Evolutionary conservation across 495 filamentous ascomycete species (phyloP).

Genomic region (Cenococcum geophilum): DNA sequence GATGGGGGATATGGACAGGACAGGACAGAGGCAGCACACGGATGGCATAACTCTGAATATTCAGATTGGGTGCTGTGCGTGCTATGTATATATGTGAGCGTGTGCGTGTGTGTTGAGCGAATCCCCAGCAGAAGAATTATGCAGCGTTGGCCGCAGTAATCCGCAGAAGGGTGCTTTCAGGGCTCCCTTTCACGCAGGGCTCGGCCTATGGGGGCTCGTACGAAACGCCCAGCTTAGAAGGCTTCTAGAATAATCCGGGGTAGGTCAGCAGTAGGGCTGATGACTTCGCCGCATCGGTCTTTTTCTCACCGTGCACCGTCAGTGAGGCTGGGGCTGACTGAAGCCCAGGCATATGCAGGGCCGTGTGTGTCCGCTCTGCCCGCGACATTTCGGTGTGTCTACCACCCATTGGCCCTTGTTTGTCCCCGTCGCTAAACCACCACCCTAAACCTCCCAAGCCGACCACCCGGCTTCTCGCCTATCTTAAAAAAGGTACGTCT

Average conservation of each 20-base stretch:
- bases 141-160: too few relatives aligned
- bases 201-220: constrained; percentile 4
- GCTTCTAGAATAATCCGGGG: constrained; percentile 4
- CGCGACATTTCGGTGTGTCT: background rate
- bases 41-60: too few relatives aligned
- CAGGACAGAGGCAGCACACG: too few relatives aligned
- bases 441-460: too few relatives aligned
- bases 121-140: too few relatives aligned
- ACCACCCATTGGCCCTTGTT: background rate
- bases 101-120: too few relatives aligned
- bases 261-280: constrained; percentile 5
- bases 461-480: background rate
- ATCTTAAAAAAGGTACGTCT: constrained; percentile 5
- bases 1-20: too few relatives aligned
- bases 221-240: background rate
- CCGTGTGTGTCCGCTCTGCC: background rate
- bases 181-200: background rate
- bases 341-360: background rate
- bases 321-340: constrained; percentile 1
- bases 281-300: background rate
- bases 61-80: too few relatives aligned
- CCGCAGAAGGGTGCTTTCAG: too few relatives aligned
- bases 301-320: background rate
- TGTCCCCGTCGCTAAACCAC: too few relatives aligned
- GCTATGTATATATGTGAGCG: too few relatives aligned